Base-by-base conservation (phyloP, 306 rosid genomes). In the Corylus avellana region DNA sequence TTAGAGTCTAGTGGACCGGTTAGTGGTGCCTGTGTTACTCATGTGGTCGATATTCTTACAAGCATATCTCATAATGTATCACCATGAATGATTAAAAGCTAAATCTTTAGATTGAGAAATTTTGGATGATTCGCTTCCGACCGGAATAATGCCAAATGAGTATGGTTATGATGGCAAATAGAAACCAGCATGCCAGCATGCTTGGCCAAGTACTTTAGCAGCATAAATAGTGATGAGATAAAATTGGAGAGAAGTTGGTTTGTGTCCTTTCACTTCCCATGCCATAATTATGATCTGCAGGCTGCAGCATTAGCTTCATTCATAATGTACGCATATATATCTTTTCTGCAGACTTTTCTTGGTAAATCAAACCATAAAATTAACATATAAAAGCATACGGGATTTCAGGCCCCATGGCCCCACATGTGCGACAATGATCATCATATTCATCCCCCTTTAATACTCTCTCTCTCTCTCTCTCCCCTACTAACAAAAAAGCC, bases 301-400 rank as follows among this genome's bases (percentile, higher is more conserved):
- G 78, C 70, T 78, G 78, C 2, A 39, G 44, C 58, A 69, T 79
- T 81, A 78, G 73, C 69, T 56, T 46, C 63, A 47, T 39, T 51
- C 73, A 84, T 35, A 74, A 72, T 71, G 81, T 69, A 35, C 61
- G 74, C 56, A 74, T 22, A 32, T 32, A 74, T 22, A 32, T 32
- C 35, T 32, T 32, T 32, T 32, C 35, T 32, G 35, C 35, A 32
- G 35, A 2, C n/a, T 53, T 35, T 70, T 75, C 79, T 77, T n/a
- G 14, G 75, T 74, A 84, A 83, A 87, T 80, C 90, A 89, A 90
- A 83, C 90, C 93, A 74, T 79, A 74, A 70, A 70, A 86, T 81
- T 87, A 85, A 86, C 86, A 90, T 81, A 78, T 79, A 82, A 88
- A 88, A 86, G 86, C 90, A 81, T 76, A 59, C 39, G 84, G 87